Conservation (phyloP, 306 rosid genomes). For the Quercus wislizeni region DNA sequence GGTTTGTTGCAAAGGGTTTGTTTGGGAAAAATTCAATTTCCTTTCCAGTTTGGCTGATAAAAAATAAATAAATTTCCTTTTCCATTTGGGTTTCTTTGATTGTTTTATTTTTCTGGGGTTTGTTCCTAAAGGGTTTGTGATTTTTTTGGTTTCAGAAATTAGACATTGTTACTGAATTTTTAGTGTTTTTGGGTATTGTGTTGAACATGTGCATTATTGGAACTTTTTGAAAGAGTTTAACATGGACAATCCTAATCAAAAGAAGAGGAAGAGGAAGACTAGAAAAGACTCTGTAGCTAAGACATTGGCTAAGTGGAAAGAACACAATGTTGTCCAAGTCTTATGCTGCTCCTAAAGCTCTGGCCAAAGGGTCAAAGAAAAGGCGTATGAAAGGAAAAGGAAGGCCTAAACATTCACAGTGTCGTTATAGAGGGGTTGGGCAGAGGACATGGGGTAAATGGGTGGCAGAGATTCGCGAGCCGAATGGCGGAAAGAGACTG, state of each 20-base stretch:
- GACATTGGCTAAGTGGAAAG: conserved; percentile 73
- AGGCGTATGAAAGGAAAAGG: conserved; percentile 98
- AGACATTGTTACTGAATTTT: no score
- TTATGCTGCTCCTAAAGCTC: conserved; percentile 42
- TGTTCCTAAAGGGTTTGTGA: no score
- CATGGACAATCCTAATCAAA: conserved; percentile 20
- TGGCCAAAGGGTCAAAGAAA: conserved; percentile 88
- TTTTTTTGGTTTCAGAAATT: no score
- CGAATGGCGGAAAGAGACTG: conserved; percentile 63
- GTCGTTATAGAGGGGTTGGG: conserved; percentile 84
- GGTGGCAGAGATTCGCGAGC: conserved; percentile 89
- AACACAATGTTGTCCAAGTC: conserved; percentile 36
- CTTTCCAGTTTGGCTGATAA: no score
- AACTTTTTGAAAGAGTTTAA: conserved; percentile 11
- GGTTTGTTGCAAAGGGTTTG: no score
- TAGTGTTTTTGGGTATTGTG: neutral
- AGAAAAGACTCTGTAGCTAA: conserved; percentile 61
- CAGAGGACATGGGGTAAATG: conserved; percentile 99
- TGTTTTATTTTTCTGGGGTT: no score
- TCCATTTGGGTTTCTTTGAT: no score
- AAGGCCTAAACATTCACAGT: conserved; percentile 72
- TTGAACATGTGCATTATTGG: neutral
- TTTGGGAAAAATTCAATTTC: no score
- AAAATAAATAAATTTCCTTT: no score
- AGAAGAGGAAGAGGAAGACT: conserved; percentile 75